These are phyloP conservation scores for Hanseniaspora pseudoguilliermondii DNA, from an alignment of 805 yeast species.

Conservation along the genomic window DNA sequence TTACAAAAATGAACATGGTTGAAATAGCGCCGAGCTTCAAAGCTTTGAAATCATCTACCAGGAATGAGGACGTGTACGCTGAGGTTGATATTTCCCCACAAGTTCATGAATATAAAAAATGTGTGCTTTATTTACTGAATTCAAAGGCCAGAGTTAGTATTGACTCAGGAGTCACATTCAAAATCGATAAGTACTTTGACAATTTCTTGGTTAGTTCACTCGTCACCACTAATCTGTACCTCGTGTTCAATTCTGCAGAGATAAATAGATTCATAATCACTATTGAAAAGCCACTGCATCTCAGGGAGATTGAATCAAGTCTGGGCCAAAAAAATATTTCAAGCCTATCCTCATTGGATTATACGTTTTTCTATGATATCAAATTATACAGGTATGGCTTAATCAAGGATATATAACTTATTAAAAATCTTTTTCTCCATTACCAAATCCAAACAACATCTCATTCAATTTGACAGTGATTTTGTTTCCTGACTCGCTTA, in stretches of 20 bases:
- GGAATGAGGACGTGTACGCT: not conserved
- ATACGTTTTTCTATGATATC: not conserved
- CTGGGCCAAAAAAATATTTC: not conserved
- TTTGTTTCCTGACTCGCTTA: not conserved
- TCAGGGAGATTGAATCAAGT: not conserved
- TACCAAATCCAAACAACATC: slow-evolving; percentile 9
- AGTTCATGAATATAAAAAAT: not conserved
- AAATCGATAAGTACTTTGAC: not conserved
- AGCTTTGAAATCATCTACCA: not conserved
- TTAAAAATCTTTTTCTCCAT: not conserved
- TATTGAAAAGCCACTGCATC: not conserved
- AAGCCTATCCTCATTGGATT: not conserved
- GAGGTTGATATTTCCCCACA: not conserved
- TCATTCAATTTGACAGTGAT: slow-evolving; percentile 2
- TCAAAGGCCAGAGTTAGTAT: not conserved
- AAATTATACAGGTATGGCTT: not conserved
- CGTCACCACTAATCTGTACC: not conserved
- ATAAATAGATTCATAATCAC: not conserved
- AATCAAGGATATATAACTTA: not conserved
- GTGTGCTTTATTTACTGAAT: not conserved
- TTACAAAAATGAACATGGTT: not conserved
- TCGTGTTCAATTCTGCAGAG: not conserved
- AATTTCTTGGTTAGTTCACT: not conserved
- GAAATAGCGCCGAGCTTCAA: not conserved
- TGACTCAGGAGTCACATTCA: not conserved